Evolutionary conservation across 73 alveolate species (phyloP).

Genomic region (Breviolum minutum): DNA sequence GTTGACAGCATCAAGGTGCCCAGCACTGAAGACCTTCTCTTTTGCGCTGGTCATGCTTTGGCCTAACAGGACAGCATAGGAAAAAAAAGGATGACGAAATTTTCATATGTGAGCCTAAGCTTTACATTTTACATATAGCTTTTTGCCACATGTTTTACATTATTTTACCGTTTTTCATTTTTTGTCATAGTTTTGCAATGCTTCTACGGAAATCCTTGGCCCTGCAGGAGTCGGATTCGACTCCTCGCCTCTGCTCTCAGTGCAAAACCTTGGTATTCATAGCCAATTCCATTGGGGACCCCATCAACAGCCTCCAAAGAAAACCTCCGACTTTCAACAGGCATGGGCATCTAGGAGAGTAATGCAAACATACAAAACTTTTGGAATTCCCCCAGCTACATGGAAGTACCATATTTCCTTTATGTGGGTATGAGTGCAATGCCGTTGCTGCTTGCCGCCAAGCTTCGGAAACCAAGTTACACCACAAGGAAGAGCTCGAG

Average conservation of each 20-base stretch:
- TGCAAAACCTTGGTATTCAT: background rate
- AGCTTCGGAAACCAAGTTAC: constrained; percentile 10
- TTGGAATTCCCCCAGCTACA: background rate
- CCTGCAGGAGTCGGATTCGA: too few relatives aligned
- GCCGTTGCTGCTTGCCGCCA: background rate
- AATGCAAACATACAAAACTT: background rate
- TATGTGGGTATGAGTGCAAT: too few relatives aligned
- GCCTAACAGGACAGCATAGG: background rate
- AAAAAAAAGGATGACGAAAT: background rate
- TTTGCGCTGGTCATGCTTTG: constrained; percentile 46
- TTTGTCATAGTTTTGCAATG: too few relatives aligned
- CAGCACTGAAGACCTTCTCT: constrained; percentile 92
- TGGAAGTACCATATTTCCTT: too few relatives aligned
- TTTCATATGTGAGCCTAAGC: too few relatives aligned
- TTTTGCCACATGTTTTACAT: too few relatives aligned
- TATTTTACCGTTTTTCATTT: too few relatives aligned
- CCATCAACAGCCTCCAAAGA: too few relatives aligned
- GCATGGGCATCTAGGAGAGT: background rate
- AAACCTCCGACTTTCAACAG: background rate
- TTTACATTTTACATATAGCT: too few relatives aligned
- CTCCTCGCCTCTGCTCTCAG: constrained; percentile 36
- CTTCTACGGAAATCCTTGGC: too few relatives aligned
- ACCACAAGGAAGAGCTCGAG: constrained; percentile 46
- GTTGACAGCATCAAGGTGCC: constrained; percentile 64
- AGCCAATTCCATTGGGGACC: background rate